These are phyloP conservation scores for Candida ficus DNA, from an alignment of 805 yeast species.

Conservation along the genomic window DNA sequence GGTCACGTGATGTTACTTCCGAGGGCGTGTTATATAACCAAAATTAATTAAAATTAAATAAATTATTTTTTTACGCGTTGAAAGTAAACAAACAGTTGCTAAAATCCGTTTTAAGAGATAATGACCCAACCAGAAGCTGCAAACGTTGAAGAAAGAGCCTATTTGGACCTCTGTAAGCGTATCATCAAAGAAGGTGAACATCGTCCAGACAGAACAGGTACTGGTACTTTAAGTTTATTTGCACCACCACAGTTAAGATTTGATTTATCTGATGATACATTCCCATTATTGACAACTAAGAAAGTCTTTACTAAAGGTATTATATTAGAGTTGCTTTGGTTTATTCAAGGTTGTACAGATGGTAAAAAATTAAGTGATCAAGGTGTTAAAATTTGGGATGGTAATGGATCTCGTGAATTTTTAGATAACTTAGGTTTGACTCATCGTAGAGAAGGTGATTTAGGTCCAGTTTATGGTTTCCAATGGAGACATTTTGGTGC, in stretches of 20 bases:
- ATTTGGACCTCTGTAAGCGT: conserved; percentile 71
- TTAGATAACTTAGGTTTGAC: conserved; percentile 78
- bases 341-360: conserved; percentile 84
- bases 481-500: conserved; percentile 99
- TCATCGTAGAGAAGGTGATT: conserved; percentile 83
- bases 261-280: conserved; percentile 59
- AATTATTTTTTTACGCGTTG: neutral
- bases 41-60: too few species aligned
- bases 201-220: conserved; percentile 95
- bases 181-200: conserved; percentile 83
- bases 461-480: conserved; percentile 98
- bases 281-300: conserved; percentile 91
- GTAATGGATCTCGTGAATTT: conserved; percentile 92
- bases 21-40: too few species aligned
- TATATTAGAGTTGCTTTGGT: conserved; percentile 89
- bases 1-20: too few species aligned
- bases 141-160: conserved; percentile 68
- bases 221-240: conserved; percentile 86
- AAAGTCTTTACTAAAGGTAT: conserved; percentile 87
- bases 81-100: neutral
- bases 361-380: conserved; percentile 70
- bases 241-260: conserved; percentile 96
- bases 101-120: neutral
- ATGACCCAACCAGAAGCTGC: conserved; percentile 11
- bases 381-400: conserved; percentile 98